Percentiles rank a stretch among this genome's conserved stretches.
phyloP scores from a whole-genome alignment of 2,329 filamentous ascomycete genomes.

The Xylariaceae sp. region DNA sequence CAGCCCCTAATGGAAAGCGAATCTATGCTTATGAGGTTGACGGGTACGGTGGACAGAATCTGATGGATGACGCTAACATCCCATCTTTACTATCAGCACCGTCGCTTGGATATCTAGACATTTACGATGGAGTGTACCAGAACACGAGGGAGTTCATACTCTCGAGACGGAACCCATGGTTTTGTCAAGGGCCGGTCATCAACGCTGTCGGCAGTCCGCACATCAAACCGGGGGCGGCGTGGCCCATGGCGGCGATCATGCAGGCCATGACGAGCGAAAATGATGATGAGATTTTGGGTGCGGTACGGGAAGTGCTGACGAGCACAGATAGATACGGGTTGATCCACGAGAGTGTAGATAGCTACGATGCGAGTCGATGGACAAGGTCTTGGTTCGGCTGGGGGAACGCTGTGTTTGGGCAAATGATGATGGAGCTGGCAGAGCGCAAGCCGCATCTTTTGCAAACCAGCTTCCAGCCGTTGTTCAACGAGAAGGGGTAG shows the following conservation, averaged over 20 bases:
- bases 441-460: conserved; percentile 58
- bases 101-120: conserved; percentile 56
- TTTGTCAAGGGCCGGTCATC: conserved; percentile 60
- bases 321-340: conserved; percentile 69
- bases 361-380: conserved; percentile 47
- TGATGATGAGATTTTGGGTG: conserved; percentile 67
- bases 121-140: conserved; percentile 63
- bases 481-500: background rate
- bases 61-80: conserved; percentile 72
- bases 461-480: conserved; percentile 32
- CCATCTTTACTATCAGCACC: conserved; percentile 63
- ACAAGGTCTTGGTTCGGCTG: conserved; percentile 64
- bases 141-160: conserved; percentile 79
- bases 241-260: conserved; percentile 54
- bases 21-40: conserved; percentile 77
- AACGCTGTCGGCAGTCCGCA: conserved; percentile 67
- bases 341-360: conserved; percentile 76
- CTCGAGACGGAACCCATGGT: conserved; percentile 75
- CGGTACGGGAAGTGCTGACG: conserved; percentile 61
- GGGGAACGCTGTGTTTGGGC: conserved; percentile 87
- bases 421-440: conserved; percentile 74
- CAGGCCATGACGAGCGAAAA: conserved; percentile 58
- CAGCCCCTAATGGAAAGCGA: conserved; percentile 26
- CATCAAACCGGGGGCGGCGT: conserved; percentile 56
- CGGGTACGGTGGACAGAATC: conserved; percentile 61